Conservation (phyloP, 257 asterid genomes). For the Rhazya stricta region DNA sequence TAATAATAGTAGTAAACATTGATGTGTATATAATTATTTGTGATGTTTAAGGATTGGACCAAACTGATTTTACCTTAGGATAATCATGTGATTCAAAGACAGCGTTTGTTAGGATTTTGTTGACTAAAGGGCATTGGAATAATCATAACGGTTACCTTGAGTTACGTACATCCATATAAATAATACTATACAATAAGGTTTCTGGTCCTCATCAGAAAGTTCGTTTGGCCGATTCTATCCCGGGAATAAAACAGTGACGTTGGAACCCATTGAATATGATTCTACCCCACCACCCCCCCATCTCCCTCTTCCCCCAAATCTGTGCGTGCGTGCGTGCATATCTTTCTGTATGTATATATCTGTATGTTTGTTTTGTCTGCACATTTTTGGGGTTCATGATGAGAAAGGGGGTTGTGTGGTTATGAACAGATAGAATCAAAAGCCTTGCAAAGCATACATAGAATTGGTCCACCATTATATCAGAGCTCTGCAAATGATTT, state of each 20-base stretch:
- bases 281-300: slow-evolving; percentile 12
- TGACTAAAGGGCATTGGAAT: slow-evolving; percentile 58
- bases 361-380: neutral
- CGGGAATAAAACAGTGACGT: slow-evolving; percentile 44
- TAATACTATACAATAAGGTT: slow-evolving; percentile 20
- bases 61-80: slow-evolving; percentile 10
- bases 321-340: slow-evolving; percentile 2
- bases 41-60: slow-evolving; percentile 12
- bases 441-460: neutral
- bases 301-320: neutral
- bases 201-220: slow-evolving; percentile 35
- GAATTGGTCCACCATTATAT: neutral
- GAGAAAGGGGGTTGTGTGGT: neutral
- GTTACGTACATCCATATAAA: slow-evolving; percentile 31
- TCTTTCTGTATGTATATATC: neutral
- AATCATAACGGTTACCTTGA: slow-evolving; percentile 66
- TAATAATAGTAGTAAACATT: neutral
- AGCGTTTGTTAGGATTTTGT: slow-evolving; percentile 79
- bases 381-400: neutral
- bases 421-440: neutral
- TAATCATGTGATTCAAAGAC: slow-evolving; percentile 38
- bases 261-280: slow-evolving; percentile 24
- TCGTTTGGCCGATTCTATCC: slow-evolving; percentile 40
- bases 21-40: slow-evolving; percentile 8
- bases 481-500: neutral